phyloP scores from a whole-genome alignment of 2,329 filamentous ascomycete species.

The Thelonectria blattea region DNA sequence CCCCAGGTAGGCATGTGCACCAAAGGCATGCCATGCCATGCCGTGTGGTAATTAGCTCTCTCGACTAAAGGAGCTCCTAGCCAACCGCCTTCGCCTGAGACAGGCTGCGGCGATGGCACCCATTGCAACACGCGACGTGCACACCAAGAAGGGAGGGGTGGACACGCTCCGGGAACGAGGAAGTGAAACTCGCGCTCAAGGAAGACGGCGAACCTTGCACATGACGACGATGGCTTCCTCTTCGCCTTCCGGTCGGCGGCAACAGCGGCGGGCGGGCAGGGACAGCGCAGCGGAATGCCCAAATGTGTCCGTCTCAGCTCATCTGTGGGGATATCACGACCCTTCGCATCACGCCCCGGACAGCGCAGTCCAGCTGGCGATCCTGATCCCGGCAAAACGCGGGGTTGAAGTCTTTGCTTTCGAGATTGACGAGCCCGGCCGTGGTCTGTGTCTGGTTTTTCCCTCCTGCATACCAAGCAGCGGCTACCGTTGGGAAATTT shows the following conservation, averaged over 20 bases:
- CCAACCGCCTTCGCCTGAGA: conserved; percentile 16
- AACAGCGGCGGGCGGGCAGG: conserved; percentile 12
- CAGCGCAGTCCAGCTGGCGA: conserved; percentile 3
- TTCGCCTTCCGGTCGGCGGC: background rate
- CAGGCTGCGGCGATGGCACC: conserved; percentile 9
- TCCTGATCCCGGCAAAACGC: conserved; percentile 2
- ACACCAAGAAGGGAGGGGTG: conserved; percentile 19
- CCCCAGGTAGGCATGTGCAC: conserved; percentile 16
- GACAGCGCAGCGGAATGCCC: background rate
- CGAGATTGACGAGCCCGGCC: conserved; percentile 3
- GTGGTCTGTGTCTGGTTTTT: background rate
- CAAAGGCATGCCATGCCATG: conserved; percentile 12
- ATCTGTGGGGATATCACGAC: conserved; percentile 21
- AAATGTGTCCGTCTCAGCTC: conserved; percentile 12
- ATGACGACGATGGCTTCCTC: conserved; percentile 11
- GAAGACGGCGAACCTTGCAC: conserved; percentile 6
- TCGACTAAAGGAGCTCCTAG: conserved; percentile 7
- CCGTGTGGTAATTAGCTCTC: conserved; percentile 9
- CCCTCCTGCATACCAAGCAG: background rate
- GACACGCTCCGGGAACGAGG: conserved; percentile 22
- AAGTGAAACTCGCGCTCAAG: conserved; percentile 16
- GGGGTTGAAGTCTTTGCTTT: background rate
- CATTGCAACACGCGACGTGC: background rate
- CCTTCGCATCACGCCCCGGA: conserved; percentile 4
- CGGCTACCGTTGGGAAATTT: background rate